These are phyloP conservation scores for Phytophthora quininea DNA, from an alignment of 352 stramenopile genomes.

Conservation along the genomic window DNA sequence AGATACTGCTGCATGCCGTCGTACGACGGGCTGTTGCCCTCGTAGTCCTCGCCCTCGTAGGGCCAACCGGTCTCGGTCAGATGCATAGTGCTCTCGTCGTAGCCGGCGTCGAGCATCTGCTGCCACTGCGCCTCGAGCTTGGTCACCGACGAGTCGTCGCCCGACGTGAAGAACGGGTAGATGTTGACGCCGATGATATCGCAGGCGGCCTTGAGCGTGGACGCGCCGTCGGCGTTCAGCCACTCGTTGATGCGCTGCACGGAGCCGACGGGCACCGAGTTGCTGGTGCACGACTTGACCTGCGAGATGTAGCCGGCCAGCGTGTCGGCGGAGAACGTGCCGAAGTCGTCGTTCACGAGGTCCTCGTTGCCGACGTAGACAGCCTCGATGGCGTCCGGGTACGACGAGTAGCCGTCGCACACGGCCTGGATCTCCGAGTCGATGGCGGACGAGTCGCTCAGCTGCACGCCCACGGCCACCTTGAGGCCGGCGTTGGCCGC, in stretches of 20 bases:
- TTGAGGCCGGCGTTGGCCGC: constrained; percentile 56
- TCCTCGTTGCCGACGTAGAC: constrained; percentile 83
- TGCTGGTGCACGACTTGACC: constrained; percentile 51
- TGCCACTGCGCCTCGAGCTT: constrained; percentile 57
- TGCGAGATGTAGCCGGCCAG: constrained; percentile 56
- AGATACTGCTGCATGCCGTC: constrained; percentile 49
- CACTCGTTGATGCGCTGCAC: constrained; percentile 74
- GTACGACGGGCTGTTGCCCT: constrained; percentile 49
- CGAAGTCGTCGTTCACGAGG: constrained; percentile 55
- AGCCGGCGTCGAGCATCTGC: constrained; percentile 43
- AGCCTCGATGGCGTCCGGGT: constrained; percentile 50
- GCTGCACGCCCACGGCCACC: constrained; percentile 70
- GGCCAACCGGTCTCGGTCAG: constrained; percentile 71
- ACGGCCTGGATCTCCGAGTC: constrained; percentile 61
- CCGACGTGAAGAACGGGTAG: constrained; percentile 57
- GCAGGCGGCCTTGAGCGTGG: constrained; percentile 35
- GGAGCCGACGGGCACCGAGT: constrained; percentile 53
- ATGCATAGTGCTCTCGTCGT: constrained; percentile 41
- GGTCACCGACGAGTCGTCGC: constrained; percentile 38
- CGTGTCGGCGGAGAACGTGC: constrained; percentile 34
- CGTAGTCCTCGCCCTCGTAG: constrained; percentile 37
- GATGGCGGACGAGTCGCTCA: constrained; percentile 47
- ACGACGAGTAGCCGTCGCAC: constrained; percentile 47
- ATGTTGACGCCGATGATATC: constrained; percentile 49
- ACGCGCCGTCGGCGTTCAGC: constrained; percentile 41